Evolutionary conservation across 768 basidiomycete species (phyloP), one percentile per base, ranked within the genome.

Genomic region (Lactarius pseudohatsudake): DNA sequence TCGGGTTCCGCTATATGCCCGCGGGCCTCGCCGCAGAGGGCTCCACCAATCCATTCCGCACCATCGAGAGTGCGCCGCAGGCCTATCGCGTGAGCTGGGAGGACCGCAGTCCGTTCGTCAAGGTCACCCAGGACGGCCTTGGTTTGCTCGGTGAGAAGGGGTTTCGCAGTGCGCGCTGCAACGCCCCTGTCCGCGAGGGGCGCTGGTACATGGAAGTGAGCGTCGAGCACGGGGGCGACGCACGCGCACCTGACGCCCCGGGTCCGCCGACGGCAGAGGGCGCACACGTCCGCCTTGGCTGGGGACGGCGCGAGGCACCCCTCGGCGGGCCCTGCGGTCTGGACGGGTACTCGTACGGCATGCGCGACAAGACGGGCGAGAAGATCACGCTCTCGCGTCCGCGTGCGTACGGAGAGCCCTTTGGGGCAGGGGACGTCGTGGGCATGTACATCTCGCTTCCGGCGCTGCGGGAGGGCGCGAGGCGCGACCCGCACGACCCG

Each of bases 361-460:
- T 88, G 72, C 86, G 96, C 59, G 97, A 99, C 82, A 94, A 88
- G 72, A 89, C 88, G 0, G 96, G 97, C 15, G 93, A 98, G 69
- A 95, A 92, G 77, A 88, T 96, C 53, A 89, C 90, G 1, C 78
- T 95, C 11, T 92, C 95, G 1, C 84, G 92, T 55, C 89, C 89
- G 15, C 84, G 86, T 56, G 82, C 88, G 9, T 98, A 97, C 72
- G 93, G 91, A 5, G 76, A 79, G 40, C 70, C 85, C 0, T 96
- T 91, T 74, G 81, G 80, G 61, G 84, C 93, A 1, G 94, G 94
- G 7, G 94, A 98, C 76, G 89, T 95, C 22, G 79, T 98, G 57
- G 97, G 97, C 28, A 89, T 98, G 85, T 92, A 96, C 75, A 92
- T 99, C 60, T 90, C 85, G 45, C 85, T 98, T 8, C 96, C 97